Conservation (phyloP, 2,329 filamentous ascomycete species). For the Calycina herbarum region DNA sequence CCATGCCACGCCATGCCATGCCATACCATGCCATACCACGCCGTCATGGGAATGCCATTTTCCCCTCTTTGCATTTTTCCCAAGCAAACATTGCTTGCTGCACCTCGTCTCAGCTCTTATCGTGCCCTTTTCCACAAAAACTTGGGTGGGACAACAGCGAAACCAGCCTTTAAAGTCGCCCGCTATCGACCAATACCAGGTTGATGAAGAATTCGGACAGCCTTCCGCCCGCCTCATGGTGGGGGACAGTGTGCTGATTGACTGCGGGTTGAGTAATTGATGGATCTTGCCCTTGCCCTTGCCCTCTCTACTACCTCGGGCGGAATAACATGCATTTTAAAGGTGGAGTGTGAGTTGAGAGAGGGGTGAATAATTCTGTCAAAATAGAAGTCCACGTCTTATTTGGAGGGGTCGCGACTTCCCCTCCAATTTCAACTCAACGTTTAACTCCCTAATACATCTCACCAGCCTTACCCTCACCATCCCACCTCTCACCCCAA, state of each 20-base stretch:
- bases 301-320: background rate
- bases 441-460: background rate
- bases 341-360: background rate
- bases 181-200: conserved; percentile 10
- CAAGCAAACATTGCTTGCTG: conserved; percentile 3
- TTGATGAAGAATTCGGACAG: background rate
- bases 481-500: background rate
- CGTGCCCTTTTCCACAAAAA: background rate
- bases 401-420: background rate
- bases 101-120: conserved; percentile 11
- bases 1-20: background rate
- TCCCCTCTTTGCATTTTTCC: conserved; percentile 9
- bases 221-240: conserved; percentile 1
- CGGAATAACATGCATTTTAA: background rate
- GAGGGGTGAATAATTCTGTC: background rate
- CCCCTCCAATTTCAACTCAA: background rate
- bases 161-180: conserved; percentile 12
- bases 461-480: background rate
- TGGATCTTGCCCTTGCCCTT: background rate
- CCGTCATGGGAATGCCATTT: background rate
- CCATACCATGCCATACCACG: conserved; percentile 8
- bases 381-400: background rate
- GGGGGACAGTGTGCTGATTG: conserved; percentile 4
- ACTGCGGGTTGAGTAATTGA: background rate
- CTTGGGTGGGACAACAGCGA: conserved; percentile 7